Conservation (phyloP, 805 yeast species). For the Starmera caribaea region DNA sequence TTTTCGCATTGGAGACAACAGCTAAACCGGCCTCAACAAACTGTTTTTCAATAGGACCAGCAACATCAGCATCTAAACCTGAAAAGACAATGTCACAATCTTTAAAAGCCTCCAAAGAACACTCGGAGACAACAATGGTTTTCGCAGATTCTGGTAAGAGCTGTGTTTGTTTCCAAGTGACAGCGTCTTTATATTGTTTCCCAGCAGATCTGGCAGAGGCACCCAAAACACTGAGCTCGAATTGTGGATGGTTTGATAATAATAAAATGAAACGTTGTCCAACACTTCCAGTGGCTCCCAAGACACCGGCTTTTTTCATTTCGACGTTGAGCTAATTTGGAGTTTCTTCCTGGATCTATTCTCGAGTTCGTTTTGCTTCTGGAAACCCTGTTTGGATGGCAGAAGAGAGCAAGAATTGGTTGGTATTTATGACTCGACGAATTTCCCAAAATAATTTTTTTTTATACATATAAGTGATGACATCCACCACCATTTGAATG, state of each 20-base stretch:
- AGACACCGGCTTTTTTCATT: slow-evolving; percentile 62
- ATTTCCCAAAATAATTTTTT: too few species aligned
- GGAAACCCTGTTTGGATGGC: too few species aligned
- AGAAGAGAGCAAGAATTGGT: too few species aligned
- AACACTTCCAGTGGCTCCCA: slow-evolving; percentile 97
- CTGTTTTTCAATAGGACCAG: slow-evolving; percentile 85
- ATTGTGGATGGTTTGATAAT: slow-evolving; percentile 80
- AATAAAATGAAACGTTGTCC: slow-evolving; percentile 92
- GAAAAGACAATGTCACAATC: slow-evolving; percentile 93
- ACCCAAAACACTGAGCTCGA: slow-evolving; percentile 77
- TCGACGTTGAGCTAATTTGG: too few species aligned
- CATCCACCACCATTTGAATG: too few species aligned
- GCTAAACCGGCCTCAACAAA: slow-evolving; percentile 75
- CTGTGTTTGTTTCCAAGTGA: slow-evolving; percentile 88
- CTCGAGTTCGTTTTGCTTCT: too few species aligned
- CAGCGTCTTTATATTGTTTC: slow-evolving; percentile 74
- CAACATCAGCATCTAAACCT: slow-evolving; percentile 87
- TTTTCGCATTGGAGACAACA: slow-evolving; percentile 91
- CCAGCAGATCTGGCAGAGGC: slow-evolving; percentile 95
- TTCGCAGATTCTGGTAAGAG: slow-evolving; percentile 64
- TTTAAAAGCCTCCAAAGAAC: slow-evolving; percentile 65
- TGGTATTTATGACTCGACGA: too few species aligned
- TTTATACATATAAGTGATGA: too few species aligned
- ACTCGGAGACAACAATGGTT: slow-evolving; percentile 61
- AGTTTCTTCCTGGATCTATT: too few species aligned